These are phyloP conservation scores for Pseudogymnoascus sp. DNA, from an alignment of 2,329 filamentous ascomycete species.

Conservation along the genomic window DNA sequence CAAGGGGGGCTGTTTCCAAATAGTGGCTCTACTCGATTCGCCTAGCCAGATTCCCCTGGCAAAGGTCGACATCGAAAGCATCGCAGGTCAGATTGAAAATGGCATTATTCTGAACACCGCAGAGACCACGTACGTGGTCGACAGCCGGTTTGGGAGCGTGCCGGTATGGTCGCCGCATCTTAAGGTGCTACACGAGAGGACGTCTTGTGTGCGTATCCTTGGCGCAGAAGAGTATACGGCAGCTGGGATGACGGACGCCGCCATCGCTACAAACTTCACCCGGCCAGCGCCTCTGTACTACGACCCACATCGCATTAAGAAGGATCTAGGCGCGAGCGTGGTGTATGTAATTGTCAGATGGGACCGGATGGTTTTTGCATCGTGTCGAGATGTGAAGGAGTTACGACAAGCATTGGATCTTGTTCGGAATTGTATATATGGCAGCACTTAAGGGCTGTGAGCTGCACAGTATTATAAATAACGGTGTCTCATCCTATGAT, in stretches of 20 bases:
- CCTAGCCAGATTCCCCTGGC: not conserved
- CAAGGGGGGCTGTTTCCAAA: slow-evolving; percentile 27
- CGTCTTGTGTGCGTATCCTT: not conserved
- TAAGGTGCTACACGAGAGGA: not conserved
- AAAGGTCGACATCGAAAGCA: not conserved
- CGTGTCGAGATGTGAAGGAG: slow-evolving; percentile 20
- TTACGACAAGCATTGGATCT: slow-evolving; percentile 10
- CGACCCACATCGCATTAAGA: slow-evolving; percentile 22
- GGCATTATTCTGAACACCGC: not conserved
- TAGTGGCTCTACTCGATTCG: slow-evolving; percentile 24
- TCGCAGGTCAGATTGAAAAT: not conserved
- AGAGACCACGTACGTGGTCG: not conserved
- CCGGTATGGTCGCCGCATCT: not conserved
- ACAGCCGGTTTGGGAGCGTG: not conserved
- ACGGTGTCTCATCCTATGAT: too few species aligned
- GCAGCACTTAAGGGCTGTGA: too few species aligned
- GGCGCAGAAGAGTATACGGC: slow-evolving; percentile 8
- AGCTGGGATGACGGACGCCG: not conserved
- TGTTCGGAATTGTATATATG: too few species aligned
- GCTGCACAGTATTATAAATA: too few species aligned
- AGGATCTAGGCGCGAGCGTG: slow-evolving; percentile 16
- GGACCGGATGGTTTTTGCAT: slow-evolving; percentile 30
- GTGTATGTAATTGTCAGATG: slow-evolving; percentile 27
- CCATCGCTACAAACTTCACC: not conserved
- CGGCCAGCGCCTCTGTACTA: slow-evolving; percentile 21